These are phyloP conservation scores for Trypanosoma platydactyli DNA, from an alignment of 208 protist species.

Conservation along the genomic window DNA sequence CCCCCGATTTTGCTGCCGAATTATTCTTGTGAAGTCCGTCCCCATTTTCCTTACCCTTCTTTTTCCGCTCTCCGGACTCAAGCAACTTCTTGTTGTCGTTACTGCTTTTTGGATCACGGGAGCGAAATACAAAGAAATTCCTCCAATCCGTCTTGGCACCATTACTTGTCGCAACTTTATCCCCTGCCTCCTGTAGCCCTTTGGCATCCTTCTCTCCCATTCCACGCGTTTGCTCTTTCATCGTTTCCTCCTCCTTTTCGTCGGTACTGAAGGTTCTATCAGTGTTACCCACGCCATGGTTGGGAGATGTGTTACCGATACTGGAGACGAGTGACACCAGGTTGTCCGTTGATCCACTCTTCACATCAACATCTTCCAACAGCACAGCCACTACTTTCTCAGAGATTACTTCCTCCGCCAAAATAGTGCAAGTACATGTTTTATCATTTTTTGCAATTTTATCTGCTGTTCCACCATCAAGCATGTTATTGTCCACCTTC, in stretches of 20 bases:
- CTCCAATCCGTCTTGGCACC: not conserved
- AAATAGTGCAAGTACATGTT: not conserved
- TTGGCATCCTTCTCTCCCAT: not conserved
- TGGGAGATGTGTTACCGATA: too few relatives aligned
- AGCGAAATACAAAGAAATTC: conserved; percentile 1
- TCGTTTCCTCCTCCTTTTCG: not conserved
- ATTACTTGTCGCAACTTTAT: not conserved
- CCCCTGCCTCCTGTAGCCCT: not conserved
- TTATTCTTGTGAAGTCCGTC: conserved; percentile 23
- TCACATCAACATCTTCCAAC: too few relatives aligned
- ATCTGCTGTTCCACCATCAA: not conserved
- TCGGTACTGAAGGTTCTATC: not conserved
- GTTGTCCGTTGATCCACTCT: too few relatives aligned
- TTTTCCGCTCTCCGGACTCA: conserved; percentile 4
- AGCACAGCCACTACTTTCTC: too few relatives aligned
- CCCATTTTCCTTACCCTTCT: conserved; percentile 26
- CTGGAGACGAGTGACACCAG: too few relatives aligned
- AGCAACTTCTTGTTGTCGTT: not conserved
- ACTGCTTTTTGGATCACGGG: not conserved
- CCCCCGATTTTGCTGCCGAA: not conserved
- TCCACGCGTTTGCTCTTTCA: not conserved
- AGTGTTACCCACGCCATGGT: too few relatives aligned
- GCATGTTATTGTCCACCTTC: not conserved
- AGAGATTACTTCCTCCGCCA: too few relatives aligned
- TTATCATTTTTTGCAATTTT: not conserved